Percentiles rank a stretch among this genome's conserved stretches.
Evolutionary conservation across 2,329 filamentous ascomycete species (phyloP).

Genomic region (Hypoxylon sp.): DNA sequence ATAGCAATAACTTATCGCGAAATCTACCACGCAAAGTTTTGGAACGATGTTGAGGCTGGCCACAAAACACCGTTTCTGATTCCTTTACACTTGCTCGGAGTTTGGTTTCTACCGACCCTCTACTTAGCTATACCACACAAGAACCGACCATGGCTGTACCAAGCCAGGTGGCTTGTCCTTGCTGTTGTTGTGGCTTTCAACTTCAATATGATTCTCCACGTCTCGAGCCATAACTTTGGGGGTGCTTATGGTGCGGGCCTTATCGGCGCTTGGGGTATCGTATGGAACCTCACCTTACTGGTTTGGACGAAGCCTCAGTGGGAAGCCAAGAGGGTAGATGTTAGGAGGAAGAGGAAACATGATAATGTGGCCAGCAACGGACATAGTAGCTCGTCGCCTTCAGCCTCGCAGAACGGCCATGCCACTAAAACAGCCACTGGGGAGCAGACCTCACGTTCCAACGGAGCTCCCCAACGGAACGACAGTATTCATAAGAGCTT

Average conservation of each 20-base stretch:
- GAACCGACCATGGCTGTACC: constrained; percentile 64
- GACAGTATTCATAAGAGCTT: neutral
- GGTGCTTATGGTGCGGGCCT: constrained; percentile 65
- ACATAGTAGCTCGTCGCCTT: neutral
- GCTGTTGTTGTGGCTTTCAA: constrained; percentile 60
- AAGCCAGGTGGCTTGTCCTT: constrained; percentile 64
- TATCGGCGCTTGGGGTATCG: constrained; percentile 63
- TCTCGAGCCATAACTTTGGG: constrained; percentile 66
- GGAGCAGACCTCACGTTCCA: neutral
- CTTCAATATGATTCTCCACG: constrained; percentile 56
- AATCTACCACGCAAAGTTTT: constrained; percentile 49
- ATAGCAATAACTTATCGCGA: constrained; percentile 49
- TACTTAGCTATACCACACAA: constrained; percentile 70
- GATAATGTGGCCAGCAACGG: constrained; percentile 2
- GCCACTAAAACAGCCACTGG: neutral
- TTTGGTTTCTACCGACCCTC: constrained; percentile 63
- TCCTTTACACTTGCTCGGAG: constrained; percentile 64
- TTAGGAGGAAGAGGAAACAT: constrained; percentile 44
- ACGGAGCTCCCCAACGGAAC: neutral
- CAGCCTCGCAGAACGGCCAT: constrained; percentile 24
- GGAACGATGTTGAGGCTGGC: constrained; percentile 55
- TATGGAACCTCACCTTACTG: constrained; percentile 64
- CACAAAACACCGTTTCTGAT: constrained; percentile 63
- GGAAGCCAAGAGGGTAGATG: constrained; percentile 66
- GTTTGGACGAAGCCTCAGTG: constrained; percentile 69